phyloP scores from a whole-genome alignment of 208 protist genomes.

The Leishmania arabica region DNA sequence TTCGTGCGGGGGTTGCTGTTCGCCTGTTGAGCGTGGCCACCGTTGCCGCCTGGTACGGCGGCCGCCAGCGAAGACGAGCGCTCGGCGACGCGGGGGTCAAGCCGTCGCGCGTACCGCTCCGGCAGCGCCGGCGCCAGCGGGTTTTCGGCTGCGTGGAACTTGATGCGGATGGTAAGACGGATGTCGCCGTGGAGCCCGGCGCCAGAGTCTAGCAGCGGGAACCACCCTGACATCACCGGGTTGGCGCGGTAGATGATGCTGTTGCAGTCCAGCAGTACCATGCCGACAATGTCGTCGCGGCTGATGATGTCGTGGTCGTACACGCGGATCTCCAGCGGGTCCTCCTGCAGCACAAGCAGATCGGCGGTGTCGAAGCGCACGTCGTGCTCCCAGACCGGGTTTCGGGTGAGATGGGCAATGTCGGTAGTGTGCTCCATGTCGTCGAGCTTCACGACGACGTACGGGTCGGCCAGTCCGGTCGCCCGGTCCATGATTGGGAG shows the following conservation, averaged over 20 bases:
- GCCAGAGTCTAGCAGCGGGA: conserved; percentile 89
- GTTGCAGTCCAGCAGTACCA: conserved; percentile 93
- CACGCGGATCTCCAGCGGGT: conserved; percentile 93
- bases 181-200: conserved; percentile 85
- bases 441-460: conserved; percentile 83
- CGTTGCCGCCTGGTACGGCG: not conserved
- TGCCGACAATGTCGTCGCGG: conserved; percentile 95
- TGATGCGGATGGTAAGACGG: conserved; percentile 86
- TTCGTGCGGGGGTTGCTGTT: conserved; percentile 5
- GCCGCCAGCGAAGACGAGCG: not conserved
- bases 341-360: conserved; percentile 92
- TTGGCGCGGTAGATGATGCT: conserved; percentile 76
- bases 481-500: conserved; percentile 92
- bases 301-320: conserved; percentile 97
- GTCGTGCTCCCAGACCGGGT: conserved; percentile 84
- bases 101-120: conserved; percentile 52
- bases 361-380: conserved; percentile 87
- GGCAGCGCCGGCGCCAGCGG: conserved; percentile 79
- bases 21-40: not conserved
- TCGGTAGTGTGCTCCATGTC: conserved; percentile 80
- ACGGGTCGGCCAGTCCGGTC: conserved; percentile 87
- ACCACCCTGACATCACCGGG: conserved; percentile 86
- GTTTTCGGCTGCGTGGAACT: conserved; percentile 90
- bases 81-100: conserved; percentile 21
- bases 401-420: conserved; percentile 71